phyloP scores from a whole-genome alignment of 2,329 filamentous ascomycete species.

The Fusarium sp. region DNA sequence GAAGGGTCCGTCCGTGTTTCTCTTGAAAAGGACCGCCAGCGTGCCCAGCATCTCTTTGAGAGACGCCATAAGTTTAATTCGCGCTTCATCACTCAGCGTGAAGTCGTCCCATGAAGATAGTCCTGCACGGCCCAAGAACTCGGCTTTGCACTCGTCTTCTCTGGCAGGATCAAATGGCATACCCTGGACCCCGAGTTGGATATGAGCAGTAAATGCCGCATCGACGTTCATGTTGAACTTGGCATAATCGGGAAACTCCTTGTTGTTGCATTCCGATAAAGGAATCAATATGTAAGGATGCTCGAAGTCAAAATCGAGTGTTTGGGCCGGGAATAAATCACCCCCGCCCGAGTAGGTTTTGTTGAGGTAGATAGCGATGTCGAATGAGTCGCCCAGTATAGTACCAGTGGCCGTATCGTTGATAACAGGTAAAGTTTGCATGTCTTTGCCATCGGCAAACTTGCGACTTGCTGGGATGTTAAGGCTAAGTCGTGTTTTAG shows the following conservation, averaged over 20 bases:
- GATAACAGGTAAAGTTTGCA: slow-evolving; percentile 69
- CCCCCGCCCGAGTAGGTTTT: slow-evolving; percentile 61
- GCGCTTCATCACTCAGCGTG: slow-evolving; percentile 51
- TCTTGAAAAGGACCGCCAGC: slow-evolving; percentile 55
- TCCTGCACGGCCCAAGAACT: slow-evolving; percentile 61
- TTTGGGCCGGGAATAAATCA: slow-evolving; percentile 60
- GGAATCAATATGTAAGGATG: slow-evolving; percentile 42
- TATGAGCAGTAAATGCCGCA: slow-evolving; percentile 61
- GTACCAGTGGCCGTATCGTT: slow-evolving; percentile 55
- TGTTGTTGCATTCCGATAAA: slow-evolving; percentile 49
- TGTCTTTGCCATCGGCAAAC: slow-evolving; percentile 66
- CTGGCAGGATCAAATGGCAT: slow-evolving; percentile 64
- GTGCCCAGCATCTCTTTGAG: slow-evolving; percentile 56
- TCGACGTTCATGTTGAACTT: slow-evolving; percentile 67
- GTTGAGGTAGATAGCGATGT: slow-evolving; percentile 71
- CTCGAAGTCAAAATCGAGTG: slow-evolving; percentile 54
- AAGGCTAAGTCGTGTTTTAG: slow-evolving; percentile 59
- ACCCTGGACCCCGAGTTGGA: slow-evolving; percentile 52
- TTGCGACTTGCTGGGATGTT: slow-evolving; percentile 62
- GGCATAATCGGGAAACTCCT: slow-evolving; percentile 53
- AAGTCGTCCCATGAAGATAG: slow-evolving; percentile 58
- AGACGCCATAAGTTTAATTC: slow-evolving; percentile 52
- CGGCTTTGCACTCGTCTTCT: slow-evolving; percentile 56
- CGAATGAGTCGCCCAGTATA: slow-evolving; percentile 70
- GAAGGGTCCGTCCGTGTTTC: slow-evolving; percentile 58